Percentiles rank a stretch among this genome's conserved stretches.
phyloP scores from a whole-genome alignment of 2,329 filamentous ascomycete species.

The Samsoniella hepiali region DNA sequence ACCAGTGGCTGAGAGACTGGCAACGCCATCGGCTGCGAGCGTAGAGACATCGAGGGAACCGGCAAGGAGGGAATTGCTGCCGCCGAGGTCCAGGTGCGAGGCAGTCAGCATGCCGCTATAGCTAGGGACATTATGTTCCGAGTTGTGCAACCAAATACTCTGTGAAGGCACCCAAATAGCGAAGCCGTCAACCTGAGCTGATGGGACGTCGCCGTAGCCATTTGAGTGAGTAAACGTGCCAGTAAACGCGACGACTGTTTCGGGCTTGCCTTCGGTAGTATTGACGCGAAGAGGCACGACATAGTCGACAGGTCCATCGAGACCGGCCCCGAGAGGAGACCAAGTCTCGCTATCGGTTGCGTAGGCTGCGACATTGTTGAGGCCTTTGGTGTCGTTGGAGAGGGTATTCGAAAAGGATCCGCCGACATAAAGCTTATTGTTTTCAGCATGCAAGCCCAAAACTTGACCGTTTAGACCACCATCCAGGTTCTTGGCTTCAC shows the following conservation, averaged over 20 bases:
- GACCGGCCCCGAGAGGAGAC: slow-evolving; percentile 77
- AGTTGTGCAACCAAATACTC: slow-evolving; percentile 82
- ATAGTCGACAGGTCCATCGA: slow-evolving; percentile 72
- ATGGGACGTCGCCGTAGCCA: slow-evolving; percentile 60
- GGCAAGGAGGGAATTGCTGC: slow-evolving; percentile 67
- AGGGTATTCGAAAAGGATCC: slow-evolving; percentile 78
- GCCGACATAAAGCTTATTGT: slow-evolving; percentile 70
- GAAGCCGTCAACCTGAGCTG: slow-evolving; percentile 67
- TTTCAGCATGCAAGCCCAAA: slow-evolving; percentile 65
- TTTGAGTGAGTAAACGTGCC: slow-evolving; percentile 75
- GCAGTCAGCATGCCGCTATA: slow-evolving; percentile 72
- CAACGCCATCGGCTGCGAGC: slow-evolving; percentile 70
- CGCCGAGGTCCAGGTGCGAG: slow-evolving; percentile 61
- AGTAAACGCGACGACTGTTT: slow-evolving; percentile 74
- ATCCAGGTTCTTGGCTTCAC: slow-evolving; percentile 59
- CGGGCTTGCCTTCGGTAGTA: slow-evolving; percentile 62
- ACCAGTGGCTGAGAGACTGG: slow-evolving; percentile 54
- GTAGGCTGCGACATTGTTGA: slow-evolving; percentile 76
- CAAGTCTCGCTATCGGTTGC: slow-evolving; percentile 66
- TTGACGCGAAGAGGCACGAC: slow-evolving; percentile 80
- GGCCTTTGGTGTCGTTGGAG: slow-evolving; percentile 55
- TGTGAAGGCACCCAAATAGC: slow-evolving; percentile 88
- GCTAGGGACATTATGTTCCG: slow-evolving; percentile 60
- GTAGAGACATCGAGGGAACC: slow-evolving; percentile 78
- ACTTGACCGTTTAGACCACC: slow-evolving; percentile 80